These are phyloP conservation scores for Verticillium isaacii DNA, from an alignment of 2,329 filamentous ascomycete species.

Conservation along the genomic window DNA sequence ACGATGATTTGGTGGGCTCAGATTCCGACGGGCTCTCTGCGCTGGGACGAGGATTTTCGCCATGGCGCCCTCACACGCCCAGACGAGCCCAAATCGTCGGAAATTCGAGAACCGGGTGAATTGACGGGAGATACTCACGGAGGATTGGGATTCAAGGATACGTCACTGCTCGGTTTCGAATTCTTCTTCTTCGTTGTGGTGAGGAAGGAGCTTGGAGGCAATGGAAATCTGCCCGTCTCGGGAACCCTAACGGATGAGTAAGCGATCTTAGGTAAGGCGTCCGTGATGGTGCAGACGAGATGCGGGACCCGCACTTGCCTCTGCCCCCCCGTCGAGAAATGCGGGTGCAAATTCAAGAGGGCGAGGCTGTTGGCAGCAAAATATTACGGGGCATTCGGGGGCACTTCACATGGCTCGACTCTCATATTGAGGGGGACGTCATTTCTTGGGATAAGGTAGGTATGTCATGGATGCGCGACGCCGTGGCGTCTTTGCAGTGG, in stretches of 20 bases:
- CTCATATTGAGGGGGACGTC: background rate
- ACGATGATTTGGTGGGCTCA: constrained; percentile 8
- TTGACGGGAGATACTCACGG: background rate
- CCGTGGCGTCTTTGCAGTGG: constrained; percentile 9
- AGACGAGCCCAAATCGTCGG: background rate
- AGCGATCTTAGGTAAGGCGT: background rate
- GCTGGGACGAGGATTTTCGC: background rate
- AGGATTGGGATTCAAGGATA: background rate
- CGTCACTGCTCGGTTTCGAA: background rate
- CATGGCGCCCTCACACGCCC: background rate
- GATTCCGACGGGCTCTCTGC: background rate
- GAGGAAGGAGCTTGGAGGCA: background rate
- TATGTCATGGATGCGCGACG: background rate
- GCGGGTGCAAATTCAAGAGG: background rate
- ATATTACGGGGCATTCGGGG: background rate
- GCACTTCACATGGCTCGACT: background rate
- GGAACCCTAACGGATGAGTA: background rate
- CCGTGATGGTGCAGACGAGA: background rate
- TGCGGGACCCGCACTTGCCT: background rate
- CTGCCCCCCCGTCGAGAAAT: background rate
- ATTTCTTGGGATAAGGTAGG: background rate
- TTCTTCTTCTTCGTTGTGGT: background rate
- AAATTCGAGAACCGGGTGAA: background rate
- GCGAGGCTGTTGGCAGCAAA: background rate
- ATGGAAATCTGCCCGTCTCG: background rate